Conservation (phyloP, 345 rosid species). For the Pistacia vera region DNA sequence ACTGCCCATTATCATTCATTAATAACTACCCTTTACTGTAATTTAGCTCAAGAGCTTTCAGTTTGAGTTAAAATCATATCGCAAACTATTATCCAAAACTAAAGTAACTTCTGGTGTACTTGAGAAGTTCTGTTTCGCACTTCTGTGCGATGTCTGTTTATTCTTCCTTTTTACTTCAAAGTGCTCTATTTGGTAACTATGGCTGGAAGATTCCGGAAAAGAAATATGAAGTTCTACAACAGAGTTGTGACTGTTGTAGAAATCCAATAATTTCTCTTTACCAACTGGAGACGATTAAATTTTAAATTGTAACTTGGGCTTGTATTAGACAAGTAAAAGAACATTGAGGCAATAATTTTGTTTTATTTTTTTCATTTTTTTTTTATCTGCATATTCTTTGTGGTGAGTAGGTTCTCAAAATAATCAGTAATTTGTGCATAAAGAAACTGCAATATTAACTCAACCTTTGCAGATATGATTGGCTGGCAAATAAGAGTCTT, state of each 20-base stretch:
- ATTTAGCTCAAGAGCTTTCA: not conserved
- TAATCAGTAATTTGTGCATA: not conserved
- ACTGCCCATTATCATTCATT: too few relatives aligned
- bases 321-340: not conserved
- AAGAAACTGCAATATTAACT: not conserved
- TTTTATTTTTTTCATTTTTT: not conserved
- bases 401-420: not conserved
- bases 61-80: not conserved
- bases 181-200: not conserved
- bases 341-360: not conserved
- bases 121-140: not conserved
- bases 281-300: not conserved
- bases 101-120: not conserved
- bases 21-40: not conserved
- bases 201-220: not conserved
- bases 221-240: not conserved
- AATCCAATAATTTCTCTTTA: not conserved
- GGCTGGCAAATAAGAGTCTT: slow-evolving; percentile 85
- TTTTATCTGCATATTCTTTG: not conserved
- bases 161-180: not conserved
- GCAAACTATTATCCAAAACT: not conserved
- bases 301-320: not conserved
- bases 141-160: not conserved
- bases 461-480: slow-evolving; percentile 67
- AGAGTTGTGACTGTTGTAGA: too few relatives aligned